Evolutionary conservation across 2,329 filamentous ascomycete genomes (phyloP), one percentile per base, ranked within the genome.

Genomic region (Ophiostoma australiae): DNA sequence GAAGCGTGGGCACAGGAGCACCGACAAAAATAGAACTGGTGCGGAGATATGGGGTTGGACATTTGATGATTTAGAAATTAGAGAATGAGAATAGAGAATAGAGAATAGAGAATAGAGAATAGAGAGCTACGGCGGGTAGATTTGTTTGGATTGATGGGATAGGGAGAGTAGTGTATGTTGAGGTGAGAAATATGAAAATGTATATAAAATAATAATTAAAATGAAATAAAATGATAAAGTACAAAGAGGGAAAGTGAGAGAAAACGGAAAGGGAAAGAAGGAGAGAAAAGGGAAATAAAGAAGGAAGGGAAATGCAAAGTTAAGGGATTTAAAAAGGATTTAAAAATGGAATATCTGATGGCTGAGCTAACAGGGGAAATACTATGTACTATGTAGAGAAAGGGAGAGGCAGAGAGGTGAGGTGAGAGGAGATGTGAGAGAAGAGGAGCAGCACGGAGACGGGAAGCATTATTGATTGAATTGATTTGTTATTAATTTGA

Each of bases 21-120:
- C 61, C n/a, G 61, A 65, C 31, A 35, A 65, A 65, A 65, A 65
- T 65, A 65, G 31, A 65, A 63, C 58, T 63, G 55, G 23, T 48
- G 52, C 10, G 52, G 52, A 27, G 23, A 58, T 23, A 58, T 27
- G 52, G 52, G 23, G 52, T 41, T 41, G 39, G 37, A 39, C 5
- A 41, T 41, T 11, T 41, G 39, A 31, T 31, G 27, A 31, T 31
- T 31, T 31, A 31, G 27, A 31, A 31, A 31, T 31, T 1, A 31
- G 27, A 31, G 27, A 31, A 31, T 31, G 1, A 31, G 27, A 31
- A n/a, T n/a, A n/a, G n/a, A 31, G 27, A 31, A 31, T 31, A 1
- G n/a, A 31, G 27, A 31, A 31, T 31, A n/a, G n/a, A n/a, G n/a
- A n/a, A n/a, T n/a, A n/a, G 27, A 31, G 27, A 31, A 31, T 31